Conservation (phyloP, 768 basidiomycete genomes). For the Xanthoconium stramineum region DNA sequence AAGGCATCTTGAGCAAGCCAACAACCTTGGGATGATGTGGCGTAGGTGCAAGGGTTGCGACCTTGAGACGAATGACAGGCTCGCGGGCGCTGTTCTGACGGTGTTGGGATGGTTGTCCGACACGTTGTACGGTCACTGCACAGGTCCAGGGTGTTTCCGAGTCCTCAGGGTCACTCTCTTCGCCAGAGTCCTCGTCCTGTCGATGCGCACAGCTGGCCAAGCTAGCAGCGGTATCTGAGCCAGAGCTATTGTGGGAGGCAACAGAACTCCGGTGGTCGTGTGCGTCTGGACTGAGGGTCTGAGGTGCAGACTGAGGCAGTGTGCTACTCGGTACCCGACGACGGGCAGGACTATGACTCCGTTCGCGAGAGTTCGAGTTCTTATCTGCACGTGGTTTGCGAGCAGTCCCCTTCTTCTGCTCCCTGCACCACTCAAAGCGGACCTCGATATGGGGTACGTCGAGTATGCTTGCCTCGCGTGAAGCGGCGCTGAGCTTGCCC, state of each 20-base stretch:
- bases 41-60: slow-evolving; percentile 85
- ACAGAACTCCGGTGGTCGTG: slow-evolving; percentile 37
- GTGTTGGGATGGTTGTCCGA: slow-evolving; percentile 19
- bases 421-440: slow-evolving; percentile 74
- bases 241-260: slow-evolving; percentile 38
- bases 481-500: slow-evolving; percentile 34
- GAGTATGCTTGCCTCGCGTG: slow-evolving; percentile 20
- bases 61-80: slow-evolving; percentile 46
- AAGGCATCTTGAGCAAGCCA: slow-evolving; percentile 86
- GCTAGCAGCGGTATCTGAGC: slow-evolving; percentile 32
- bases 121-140: slow-evolving; percentile 62
- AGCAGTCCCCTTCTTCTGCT: slow-evolving; percentile 19
- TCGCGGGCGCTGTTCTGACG: slow-evolving; percentile 7
- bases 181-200: slow-evolving; percentile 49
- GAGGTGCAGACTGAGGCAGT: slow-evolving; percentile 6
- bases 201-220: slow-evolving; percentile 15
- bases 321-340: slow-evolving; percentile 6
- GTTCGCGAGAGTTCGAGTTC: slow-evolving; percentile 7
- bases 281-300: slow-evolving; percentile 8
- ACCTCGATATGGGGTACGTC: slow-evolving; percentile 54
- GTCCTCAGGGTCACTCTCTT: slow-evolving; percentile 93
- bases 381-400: slow-evolving; percentile 23
- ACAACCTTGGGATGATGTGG: slow-evolving; percentile 97
- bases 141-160: slow-evolving; percentile 97
- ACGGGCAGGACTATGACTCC: slow-evolving; percentile 12